Percentiles rank a stretch among this genome's conserved stretches.
Conservation (phyloP, 2,329 filamentous ascomycete species). For the Arthrobotrys pseudoclavata region DNA sequence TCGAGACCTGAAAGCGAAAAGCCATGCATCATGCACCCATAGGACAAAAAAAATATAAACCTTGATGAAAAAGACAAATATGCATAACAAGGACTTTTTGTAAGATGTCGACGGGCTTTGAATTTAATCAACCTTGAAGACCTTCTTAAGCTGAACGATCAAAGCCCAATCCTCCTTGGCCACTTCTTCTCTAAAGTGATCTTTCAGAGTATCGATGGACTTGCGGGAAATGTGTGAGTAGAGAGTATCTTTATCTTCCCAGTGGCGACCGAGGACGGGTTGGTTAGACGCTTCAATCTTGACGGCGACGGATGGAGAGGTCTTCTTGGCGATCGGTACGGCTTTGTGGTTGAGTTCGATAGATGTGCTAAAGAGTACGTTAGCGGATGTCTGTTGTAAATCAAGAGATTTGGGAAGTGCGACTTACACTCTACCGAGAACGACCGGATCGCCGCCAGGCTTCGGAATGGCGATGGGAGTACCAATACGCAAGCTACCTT, state of each 20-base stretch:
- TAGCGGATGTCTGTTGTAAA: constrained; percentile 58
- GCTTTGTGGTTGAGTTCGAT: constrained; percentile 99
- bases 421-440: constrained; percentile 89
- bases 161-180: constrained; percentile 93
- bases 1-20: constrained; percentile 3
- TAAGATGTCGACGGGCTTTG: not conserved
- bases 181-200: constrained; percentile 91
- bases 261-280: constrained; percentile 91
- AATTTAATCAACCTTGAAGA: constrained; percentile 86
- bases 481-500: constrained; percentile 86
- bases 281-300: constrained; percentile 97
- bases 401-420: constrained; percentile 23
- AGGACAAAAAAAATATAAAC: not conserved
- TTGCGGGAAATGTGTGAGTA: constrained; percentile 89
- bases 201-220: constrained; percentile 95
- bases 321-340: constrained; percentile 90
- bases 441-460: constrained; percentile 86
- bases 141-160: constrained; percentile 92
- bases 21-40: constrained; percentile 27
- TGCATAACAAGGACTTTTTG: constrained; percentile 4
- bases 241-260: constrained; percentile 89
- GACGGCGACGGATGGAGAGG: constrained; percentile 95
- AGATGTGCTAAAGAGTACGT: constrained; percentile 75
- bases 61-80: not conserved
- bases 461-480: constrained; percentile 92